A percentile compares a stretch with the other conserved stretches of the same genome.
These are phyloP conservation scores for Prunus armeniaca DNA, from an alignment of 306 rosid species.

Conservation along the genomic window DNA sequence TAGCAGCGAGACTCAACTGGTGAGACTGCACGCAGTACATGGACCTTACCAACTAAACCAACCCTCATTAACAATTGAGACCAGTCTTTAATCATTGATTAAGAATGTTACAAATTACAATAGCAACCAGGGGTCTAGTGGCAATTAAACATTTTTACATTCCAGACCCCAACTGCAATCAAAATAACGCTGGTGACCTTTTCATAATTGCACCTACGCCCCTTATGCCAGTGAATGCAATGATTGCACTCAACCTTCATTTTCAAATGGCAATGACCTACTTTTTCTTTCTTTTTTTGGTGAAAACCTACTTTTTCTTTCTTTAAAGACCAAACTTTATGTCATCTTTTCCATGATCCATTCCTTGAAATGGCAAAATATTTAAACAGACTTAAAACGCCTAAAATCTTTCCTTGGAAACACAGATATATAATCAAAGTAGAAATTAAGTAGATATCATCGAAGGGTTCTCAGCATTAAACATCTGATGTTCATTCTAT, in stretches of 20 bases:
- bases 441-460: neutral
- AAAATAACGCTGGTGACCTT: neutral
- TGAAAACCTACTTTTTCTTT: neutral
- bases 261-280: neutral
- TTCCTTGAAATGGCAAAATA: neutral
- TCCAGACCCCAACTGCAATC: neutral
- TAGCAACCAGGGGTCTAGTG: neutral
- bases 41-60: no score
- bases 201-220: constrained; percentile 1
- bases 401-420: constrained; percentile 1
- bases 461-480: neutral
- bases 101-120: neutral
- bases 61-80: neutral
- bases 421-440: neutral
- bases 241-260: neutral
- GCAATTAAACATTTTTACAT: neutral
- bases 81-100: neutral
- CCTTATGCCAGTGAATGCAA: neutral
- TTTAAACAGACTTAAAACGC: neutral
- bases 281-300: no score
- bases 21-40: no score
- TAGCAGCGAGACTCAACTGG: fast-evolving
- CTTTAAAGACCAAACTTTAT: neutral
- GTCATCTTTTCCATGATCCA: neutral
- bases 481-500: neutral